Evolutionary conservation across 2,329 filamentous ascomycete species (phyloP).

Genomic region (Exophiala alcalophila): DNA sequence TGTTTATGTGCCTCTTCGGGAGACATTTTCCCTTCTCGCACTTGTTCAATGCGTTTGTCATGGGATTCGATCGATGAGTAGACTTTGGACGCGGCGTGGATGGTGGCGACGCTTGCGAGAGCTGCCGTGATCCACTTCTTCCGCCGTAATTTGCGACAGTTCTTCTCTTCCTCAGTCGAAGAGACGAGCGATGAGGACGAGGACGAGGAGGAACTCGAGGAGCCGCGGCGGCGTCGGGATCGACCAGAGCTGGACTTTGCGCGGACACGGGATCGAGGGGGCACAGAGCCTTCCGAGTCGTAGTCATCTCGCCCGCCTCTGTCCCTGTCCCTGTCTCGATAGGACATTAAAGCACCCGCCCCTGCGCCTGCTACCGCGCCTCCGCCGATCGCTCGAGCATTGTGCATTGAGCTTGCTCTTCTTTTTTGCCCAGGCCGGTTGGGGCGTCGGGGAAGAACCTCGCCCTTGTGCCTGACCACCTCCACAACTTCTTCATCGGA

Average conservation of each 20-base stretch:
- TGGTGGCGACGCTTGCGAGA: constrained; percentile 65
- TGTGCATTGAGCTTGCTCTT: constrained; percentile 27
- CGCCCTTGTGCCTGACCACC: constrained; percentile 27
- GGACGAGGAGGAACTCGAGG: constrained; percentile 38
- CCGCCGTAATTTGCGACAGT: constrained; percentile 62
- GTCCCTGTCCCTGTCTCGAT: constrained; percentile 12
- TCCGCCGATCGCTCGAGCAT: constrained; percentile 12
- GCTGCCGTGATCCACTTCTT: constrained; percentile 66
- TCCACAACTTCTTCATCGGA: constrained; percentile 32
- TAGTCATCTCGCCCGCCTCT: constrained; percentile 20
- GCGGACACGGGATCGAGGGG: constrained; percentile 27
- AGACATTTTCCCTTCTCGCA: constrained; percentile 61
- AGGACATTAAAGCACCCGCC: constrained; percentile 21
- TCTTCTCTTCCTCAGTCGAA: constrained; percentile 61
- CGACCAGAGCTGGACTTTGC: constrained; percentile 27
- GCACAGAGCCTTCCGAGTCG: constrained; percentile 30
- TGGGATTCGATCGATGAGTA: constrained; percentile 63
- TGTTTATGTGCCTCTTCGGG: constrained; percentile 62
- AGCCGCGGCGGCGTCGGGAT: constrained; percentile 18
- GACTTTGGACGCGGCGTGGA: constrained; percentile 65
- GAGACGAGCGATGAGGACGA: constrained; percentile 54
- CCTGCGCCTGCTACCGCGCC: constrained; percentile 24
- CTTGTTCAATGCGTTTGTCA: constrained; percentile 58
- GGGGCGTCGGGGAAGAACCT: constrained; percentile 26
- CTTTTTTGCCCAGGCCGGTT: constrained; percentile 16